These are phyloP conservation scores for Talaromyces sp. DNA, from an alignment of 2,329 filamentous ascomycete species.

Conservation along the genomic window DNA sequence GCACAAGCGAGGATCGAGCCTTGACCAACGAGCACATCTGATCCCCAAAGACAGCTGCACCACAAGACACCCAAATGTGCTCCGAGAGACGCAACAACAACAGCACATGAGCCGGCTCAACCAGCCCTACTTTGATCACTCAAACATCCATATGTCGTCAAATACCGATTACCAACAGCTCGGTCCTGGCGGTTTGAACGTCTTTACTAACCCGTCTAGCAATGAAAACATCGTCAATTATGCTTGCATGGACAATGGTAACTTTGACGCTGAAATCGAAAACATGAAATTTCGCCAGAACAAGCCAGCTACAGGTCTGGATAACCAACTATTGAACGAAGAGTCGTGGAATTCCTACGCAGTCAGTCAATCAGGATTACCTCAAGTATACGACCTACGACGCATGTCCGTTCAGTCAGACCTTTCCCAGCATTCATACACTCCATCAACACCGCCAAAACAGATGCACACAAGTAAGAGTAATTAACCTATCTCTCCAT, in stretches of 20 bases:
- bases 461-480: constrained; percentile 57
- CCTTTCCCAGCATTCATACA: constrained; percentile 31
- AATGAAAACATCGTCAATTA: constrained; percentile 29
- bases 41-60: background rate
- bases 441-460: constrained; percentile 58
- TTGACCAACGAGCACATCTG: constrained; percentile 62
- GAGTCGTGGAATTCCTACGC: constrained; percentile 22
- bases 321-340: constrained; percentile 19
- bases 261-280: constrained; percentile 15
- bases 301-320: constrained; percentile 16
- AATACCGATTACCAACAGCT: constrained; percentile 24
- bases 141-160: constrained; percentile 21
- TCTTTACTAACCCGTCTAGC: constrained; percentile 26
- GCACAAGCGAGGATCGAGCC: constrained; percentile 79
- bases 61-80: constrained; percentile 63
- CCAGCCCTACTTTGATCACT: constrained; percentile 28
- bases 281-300: constrained; percentile 15
- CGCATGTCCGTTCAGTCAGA: constrained; percentile 36
- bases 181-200: constrained; percentile 25
- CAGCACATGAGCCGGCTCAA: constrained; percentile 65
- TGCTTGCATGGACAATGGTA: constrained; percentile 17
- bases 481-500: background rate
- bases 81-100: constrained; percentile 89
- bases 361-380: constrained; percentile 16
- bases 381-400: constrained; percentile 22